Percentiles rank a stretch among this genome's conserved stretches.
phyloP scores from a whole-genome alignment of 2,329 filamentous ascomycete species.

The Xylariaceae sp. region DNA sequence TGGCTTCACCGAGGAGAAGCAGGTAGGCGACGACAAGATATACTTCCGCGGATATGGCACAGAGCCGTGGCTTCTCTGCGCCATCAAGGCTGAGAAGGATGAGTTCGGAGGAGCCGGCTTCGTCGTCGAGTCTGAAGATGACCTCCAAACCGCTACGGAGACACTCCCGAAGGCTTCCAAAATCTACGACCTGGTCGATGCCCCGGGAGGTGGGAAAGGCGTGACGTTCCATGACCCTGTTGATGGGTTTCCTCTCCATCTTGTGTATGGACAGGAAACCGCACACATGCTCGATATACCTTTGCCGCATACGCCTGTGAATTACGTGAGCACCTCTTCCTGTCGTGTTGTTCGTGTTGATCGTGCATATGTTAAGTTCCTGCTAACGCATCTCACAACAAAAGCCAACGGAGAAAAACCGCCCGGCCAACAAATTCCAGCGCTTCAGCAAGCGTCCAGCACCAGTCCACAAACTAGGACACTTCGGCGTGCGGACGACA shows the following conservation, averaged over 20 bases:
- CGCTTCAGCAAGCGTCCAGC: conserved; percentile 49
- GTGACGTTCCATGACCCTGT: conserved; percentile 51
- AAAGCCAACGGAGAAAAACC: conserved; percentile 45
- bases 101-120: conserved; percentile 56
- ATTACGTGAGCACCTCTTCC: conserved; percentile 36
- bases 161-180: conserved; percentile 44
- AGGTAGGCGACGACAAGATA: conserved; percentile 38
- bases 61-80: conserved; percentile 57
- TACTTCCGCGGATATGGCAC: conserved; percentile 60
- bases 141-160: conserved; percentile 48
- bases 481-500: conserved; percentile 52
- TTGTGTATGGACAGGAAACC: conserved; percentile 50
- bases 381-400: conserved; percentile 1
- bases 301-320: conserved; percentile 40
- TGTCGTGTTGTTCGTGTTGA: not conserved
- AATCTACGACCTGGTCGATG: conserved; percentile 45
- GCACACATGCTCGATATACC: conserved; percentile 35
- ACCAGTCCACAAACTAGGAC: conserved; percentile 50
- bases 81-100: conserved; percentile 42
- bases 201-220: conserved; percentile 50
- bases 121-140: conserved; percentile 52
- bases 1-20: conserved; percentile 40
- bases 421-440: conserved; percentile 45
- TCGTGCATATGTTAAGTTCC: not conserved
- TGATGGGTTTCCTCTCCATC: conserved; percentile 54